Evolutionary conservation across 1,284 basidiomycete species (phyloP), one percentile per base, ranked within the genome.

Genomic region (Puccinia horiana): DNA sequence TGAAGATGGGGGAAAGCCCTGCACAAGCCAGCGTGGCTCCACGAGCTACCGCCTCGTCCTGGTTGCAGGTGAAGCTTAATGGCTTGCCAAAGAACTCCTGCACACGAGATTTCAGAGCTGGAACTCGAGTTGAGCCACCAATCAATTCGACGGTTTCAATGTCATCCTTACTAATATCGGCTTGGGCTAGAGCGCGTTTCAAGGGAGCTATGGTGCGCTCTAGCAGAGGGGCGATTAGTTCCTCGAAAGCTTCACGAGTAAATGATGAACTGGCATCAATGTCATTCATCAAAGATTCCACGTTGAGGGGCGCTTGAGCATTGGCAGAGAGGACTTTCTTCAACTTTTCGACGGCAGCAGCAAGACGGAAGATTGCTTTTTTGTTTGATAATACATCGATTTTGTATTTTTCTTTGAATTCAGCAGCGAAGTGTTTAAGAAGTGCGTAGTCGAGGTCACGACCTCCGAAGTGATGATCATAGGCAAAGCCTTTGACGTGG

Each of bases 21-120:
- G 95, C 95, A 87, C 95, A 96, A 61, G 94, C 91, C 87, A 97
- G 95, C 77, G 95, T 96, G 74, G 95, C 93, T 83, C 95, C 95
- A 76, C 95, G 93, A 26, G 94, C 94, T 84, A 95, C 90, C 83
- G 95, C 94, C 89, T 97, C 95, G 85, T 97, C 95, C 89, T 95
- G 94, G 90, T 96, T 97, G 86, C 96, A 92, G 70, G 95, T 97
- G 85, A 92, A 92, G 32, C 91, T 93, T 84, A 97, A 91, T 29
- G 88, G 84, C 88, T 94, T 94, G 83, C 90, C 90, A 87, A 92
- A 92, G 87, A 90, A 91, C 69, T 88, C 87, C 85, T 90, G 89
- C 86, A 92, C 91, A 86, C 90, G 89, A 84, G 89, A 88, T 87
- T 91, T 91, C 86, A 92, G 90, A 72, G 91, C 91, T 73, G 91